These are phyloP conservation scores for Hypoxylon fragiforme DNA, from an alignment of 495 filamentous ascomycete genomes.

Conservation along the genomic window DNA sequence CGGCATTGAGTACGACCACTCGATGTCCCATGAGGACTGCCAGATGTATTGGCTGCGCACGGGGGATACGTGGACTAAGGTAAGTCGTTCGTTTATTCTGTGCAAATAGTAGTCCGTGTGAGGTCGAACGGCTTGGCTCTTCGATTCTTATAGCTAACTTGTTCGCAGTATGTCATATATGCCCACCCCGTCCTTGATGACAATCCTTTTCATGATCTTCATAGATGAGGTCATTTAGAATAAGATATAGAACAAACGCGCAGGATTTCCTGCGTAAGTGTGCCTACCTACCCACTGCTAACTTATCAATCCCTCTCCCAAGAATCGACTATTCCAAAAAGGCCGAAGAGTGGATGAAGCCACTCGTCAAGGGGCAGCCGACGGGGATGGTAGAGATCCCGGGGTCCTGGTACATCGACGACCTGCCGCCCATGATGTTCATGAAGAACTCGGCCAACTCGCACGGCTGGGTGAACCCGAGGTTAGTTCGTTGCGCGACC, in stretches of 20 bases:
- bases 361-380: conserved; percentile 47
- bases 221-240: too few relatives aligned
- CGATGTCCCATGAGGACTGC: conserved; percentile 59
- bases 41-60: conserved; percentile 59
- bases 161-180: conserved; percentile 1
- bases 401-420: conserved; percentile 60
- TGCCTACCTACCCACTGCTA: too few relatives aligned
- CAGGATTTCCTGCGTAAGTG: too few relatives aligned
- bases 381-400: conserved; percentile 61
- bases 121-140: too few relatives aligned
- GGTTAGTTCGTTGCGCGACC: conserved; percentile 1
- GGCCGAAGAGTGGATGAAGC: conserved; percentile 61
- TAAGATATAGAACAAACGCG: too few relatives aligned
- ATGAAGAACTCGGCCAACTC: conserved; percentile 56
- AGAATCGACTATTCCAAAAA: conserved; percentile 55
- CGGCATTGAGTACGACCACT: conserved; percentile 63
- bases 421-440: conserved; percentile 62
- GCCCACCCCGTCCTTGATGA: background rate
- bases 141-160: conserved; percentile 11
- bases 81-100: background rate
- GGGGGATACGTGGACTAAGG: conserved; percentile 49
- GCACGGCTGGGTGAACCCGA: conserved; percentile 61
- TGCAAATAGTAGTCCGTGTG: too few relatives aligned
- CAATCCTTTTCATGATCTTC: too few relatives aligned
- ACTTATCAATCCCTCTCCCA: too few relatives aligned